phyloP scores from a whole-genome alignment of 2,329 filamentous ascomycete genomes.

The Boeremia lycopersici region DNA sequence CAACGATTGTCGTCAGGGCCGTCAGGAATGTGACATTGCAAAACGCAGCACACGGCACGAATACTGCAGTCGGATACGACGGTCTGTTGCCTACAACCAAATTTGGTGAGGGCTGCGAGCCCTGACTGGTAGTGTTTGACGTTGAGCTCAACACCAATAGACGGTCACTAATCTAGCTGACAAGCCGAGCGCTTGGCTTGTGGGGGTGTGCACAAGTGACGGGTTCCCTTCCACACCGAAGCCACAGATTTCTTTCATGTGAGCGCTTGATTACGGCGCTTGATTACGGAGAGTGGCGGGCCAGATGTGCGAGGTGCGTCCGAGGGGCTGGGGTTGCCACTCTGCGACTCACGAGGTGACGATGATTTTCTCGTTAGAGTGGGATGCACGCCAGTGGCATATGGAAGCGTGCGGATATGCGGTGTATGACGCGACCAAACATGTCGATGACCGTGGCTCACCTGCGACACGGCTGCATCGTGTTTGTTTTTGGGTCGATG shows the following conservation, averaged over 20 bases:
- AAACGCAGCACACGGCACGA: slow-evolving; percentile 11
- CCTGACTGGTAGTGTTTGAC: slow-evolving; percentile 16
- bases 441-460: slow-evolving; percentile 16
- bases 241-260: slow-evolving; percentile 14
- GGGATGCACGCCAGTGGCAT: slow-evolving; percentile 21
- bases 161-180: slow-evolving; percentile 2
- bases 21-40: slow-evolving; percentile 10
- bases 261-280: slow-evolving; percentile 10
- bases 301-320: slow-evolving; percentile 22
- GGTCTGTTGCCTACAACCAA: slow-evolving; percentile 1
- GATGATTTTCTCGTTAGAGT: slow-evolving; percentile 14
- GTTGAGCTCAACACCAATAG: slow-evolving; percentile 18
- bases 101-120: slow-evolving; percentile 1
- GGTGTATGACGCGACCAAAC: slow-evolving; percentile 27
- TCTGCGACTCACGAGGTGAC: slow-evolving; percentile 23
- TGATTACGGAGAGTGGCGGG: slow-evolving; percentile 28
- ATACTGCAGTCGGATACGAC: slow-evolving; percentile 1
- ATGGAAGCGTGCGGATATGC: slow-evolving; percentile 10
- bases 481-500: slow-evolving; percentile 21
- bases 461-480: slow-evolving; percentile 24
- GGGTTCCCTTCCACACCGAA: slow-evolving; percentile 13
- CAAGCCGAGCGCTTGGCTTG: slow-evolving; percentile 13
- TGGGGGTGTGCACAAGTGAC: slow-evolving; percentile 19
- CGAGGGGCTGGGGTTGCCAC: slow-evolving; percentile 25
- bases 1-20: slow-evolving; percentile 5